Conservation (phyloP, 1,284 basidiomycete species). For the Puccinia coronata region DNA sequence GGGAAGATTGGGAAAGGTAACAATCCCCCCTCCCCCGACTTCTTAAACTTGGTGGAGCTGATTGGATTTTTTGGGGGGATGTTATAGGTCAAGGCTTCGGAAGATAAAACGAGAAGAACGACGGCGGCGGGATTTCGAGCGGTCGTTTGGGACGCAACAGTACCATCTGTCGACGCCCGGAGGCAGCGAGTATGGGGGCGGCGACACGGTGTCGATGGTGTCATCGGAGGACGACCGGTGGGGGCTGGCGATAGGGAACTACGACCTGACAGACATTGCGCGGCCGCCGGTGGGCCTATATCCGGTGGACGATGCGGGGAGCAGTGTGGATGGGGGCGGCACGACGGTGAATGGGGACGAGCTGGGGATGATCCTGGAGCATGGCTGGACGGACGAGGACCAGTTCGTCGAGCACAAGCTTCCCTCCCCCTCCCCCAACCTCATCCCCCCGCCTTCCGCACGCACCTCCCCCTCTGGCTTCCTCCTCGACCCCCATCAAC, state of each 20-base stretch:
- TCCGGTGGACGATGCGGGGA: constrained; percentile 53
- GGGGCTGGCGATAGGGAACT: constrained; percentile 65
- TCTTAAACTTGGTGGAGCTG: background rate
- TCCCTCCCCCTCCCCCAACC: background rate
- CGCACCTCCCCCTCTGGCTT: background rate
- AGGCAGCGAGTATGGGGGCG: constrained; percentile 60
- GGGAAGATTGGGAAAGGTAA: constrained; percentile 93
- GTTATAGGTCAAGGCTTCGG: constrained; percentile 53
- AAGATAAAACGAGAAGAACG: constrained; percentile 51
- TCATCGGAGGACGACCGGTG: constrained; percentile 78
- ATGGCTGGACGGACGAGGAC: constrained; percentile 18
- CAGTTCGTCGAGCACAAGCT: background rate
- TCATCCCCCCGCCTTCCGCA: background rate
- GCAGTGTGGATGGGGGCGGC: background rate
- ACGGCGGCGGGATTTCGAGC: constrained; percentile 65
- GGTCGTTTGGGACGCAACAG: constrained; percentile 60
- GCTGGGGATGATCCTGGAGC: constrained; percentile 22
- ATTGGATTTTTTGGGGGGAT: background rate
- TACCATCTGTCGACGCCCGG: constrained; percentile 53
- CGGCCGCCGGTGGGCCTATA: constrained; percentile 70
- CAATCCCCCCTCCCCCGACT: background rate
- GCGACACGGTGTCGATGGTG: constrained; percentile 69
- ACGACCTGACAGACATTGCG: constrained; percentile 52
- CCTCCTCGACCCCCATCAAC: background rate
- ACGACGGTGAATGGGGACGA: constrained; percentile 20